Base-by-base conservation (phyloP, 768 basidiomycete species). In the Filobasidium wieringae region DNA sequence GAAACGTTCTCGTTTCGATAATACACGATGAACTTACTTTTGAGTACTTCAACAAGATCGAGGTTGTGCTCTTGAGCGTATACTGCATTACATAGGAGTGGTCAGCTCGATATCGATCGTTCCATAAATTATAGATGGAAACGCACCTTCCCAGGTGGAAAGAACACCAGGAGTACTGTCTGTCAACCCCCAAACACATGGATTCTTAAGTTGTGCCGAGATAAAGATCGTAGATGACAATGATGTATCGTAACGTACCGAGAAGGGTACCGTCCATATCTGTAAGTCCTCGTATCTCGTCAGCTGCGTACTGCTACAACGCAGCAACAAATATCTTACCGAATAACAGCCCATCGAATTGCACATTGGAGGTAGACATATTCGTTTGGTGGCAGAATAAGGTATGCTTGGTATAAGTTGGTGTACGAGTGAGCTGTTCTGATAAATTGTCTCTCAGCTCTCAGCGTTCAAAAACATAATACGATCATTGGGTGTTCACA, bases 131-230 rank as follows among this genome's bases (percentile, higher is more conserved):
- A n/a, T n/a, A n/a, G n/a, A n/a, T n/a, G n/a, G n/a, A n/a, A n/a
- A n/a, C n/a, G n/a, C n/a, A n/a, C n/a, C n/a, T 51, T 80, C 76
- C 88, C 88, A 91, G 7, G 86, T 84, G 59, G 79, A 79, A 51
- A 82, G 63, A n/a, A 89, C 84, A 4, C 87, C 88, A 0, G 86
- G 86, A 4, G 87, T 89, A 2, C 87, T 88, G 74, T 89, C 87
- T 66, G 85, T 80, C 58, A 85, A 78, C 6, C 84, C 12, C 34
- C 4, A 26, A 9, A 9, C 8, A 49, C 22, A 27, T 30, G 4
- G 34, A 53, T 53, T 14, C n/a, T 9, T 29, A 37, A 45, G 11
- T 3, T 1, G 14, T 34, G 24, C 17, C 1, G 30, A 11, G 5
- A 32, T 57, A 30, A 61, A 57, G 30, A 34, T 7, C 22, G n/a